phyloP scores from a whole-genome alignment of 2,329 filamentous ascomycete species.

The Talaromyces atroroseus region DNA sequence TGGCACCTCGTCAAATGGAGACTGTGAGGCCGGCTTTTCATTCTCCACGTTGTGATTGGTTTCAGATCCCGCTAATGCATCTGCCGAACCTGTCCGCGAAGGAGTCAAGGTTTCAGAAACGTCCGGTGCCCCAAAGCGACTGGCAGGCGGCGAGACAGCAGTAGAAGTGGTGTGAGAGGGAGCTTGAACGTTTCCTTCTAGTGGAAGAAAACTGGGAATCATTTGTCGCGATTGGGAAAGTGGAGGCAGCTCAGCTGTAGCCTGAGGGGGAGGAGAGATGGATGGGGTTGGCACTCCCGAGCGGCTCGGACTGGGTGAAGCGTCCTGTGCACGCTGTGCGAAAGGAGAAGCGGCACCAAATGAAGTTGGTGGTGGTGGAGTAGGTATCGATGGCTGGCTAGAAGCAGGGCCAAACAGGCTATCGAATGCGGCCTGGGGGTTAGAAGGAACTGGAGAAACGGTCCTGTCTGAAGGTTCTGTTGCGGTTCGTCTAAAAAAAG shows the following conservation, averaged over 20 bases:
- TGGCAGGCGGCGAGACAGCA: constrained; percentile 62
- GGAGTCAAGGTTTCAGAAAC: constrained; percentile 36
- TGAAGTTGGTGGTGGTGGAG: constrained; percentile 50
- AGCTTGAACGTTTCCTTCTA: constrained; percentile 52
- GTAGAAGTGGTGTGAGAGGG: constrained; percentile 73
- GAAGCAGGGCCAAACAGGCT: constrained; percentile 76
- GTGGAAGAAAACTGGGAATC: constrained; percentile 65
- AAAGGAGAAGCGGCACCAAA: constrained; percentile 52
- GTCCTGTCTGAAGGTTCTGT: constrained; percentile 46
- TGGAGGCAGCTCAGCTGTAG: constrained; percentile 46
- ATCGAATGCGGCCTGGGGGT: constrained; percentile 68
- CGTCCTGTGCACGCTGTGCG: constrained; percentile 36
- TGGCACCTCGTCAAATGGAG: constrained; percentile 31
- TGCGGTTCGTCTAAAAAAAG: constrained; percentile 74
- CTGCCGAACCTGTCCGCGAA: constrained; percentile 15
- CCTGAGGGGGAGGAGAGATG: constrained; percentile 53
- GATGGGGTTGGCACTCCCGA: constrained; percentile 55
- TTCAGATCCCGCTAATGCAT: not conserved
- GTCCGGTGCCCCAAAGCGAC: constrained; percentile 52
- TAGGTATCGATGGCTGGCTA: constrained; percentile 39
- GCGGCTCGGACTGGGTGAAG: constrained; percentile 38
- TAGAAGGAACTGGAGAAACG: constrained; percentile 46
- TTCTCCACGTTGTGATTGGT: not conserved
- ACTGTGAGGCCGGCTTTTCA: constrained; percentile 17
- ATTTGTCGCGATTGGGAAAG: constrained; percentile 12